Evolutionary conservation across 495 filamentous ascomycete genomes (phyloP).

Genomic region (Platismatia glauca): DNA sequence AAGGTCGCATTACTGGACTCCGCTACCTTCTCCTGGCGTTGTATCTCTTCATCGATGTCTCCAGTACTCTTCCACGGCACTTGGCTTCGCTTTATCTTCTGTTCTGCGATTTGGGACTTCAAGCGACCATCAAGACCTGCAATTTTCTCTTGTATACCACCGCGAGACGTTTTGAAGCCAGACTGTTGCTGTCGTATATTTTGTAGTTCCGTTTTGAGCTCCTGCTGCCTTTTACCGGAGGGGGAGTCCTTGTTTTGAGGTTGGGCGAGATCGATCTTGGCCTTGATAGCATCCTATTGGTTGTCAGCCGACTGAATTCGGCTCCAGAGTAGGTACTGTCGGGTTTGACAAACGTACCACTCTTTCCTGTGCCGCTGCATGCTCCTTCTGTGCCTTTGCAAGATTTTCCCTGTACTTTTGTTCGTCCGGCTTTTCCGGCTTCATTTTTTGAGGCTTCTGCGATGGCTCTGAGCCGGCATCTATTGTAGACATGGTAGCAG

Average conservation of each 20-base stretch:
- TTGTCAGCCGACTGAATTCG: not conserved
- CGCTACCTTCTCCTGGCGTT: slow-evolving; percentile 69
- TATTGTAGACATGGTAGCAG: slow-evolving; percentile 23
- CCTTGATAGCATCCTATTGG: slow-evolving; percentile 66
- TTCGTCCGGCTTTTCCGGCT: slow-evolving; percentile 60
- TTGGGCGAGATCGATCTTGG: slow-evolving; percentile 70
- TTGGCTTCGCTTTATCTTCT: slow-evolving; percentile 68
- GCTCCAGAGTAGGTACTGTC: not conserved
- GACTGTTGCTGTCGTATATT: slow-evolving; percentile 73
- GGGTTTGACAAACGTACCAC: slow-evolving; percentile 51
- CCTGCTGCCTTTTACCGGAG: slow-evolving; percentile 64
- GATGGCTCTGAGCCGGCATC: slow-evolving; percentile 21
- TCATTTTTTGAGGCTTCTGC: slow-evolving; percentile 21
- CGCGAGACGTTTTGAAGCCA: slow-evolving; percentile 68
- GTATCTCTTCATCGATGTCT: slow-evolving; percentile 76
- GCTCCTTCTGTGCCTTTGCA: slow-evolving; percentile 72
- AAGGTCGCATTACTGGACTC: slow-evolving; percentile 81
- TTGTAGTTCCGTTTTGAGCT: slow-evolving; percentile 63
- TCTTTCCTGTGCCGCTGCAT: slow-evolving; percentile 60
- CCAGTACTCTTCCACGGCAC: slow-evolving; percentile 77
- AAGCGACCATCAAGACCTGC: slow-evolving; percentile 74
- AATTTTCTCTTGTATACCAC: slow-evolving; percentile 72
- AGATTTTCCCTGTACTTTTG: slow-evolving; percentile 61
- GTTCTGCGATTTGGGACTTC: slow-evolving; percentile 70
- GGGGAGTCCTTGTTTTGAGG: slow-evolving; percentile 70